Conservation (phyloP, 495 filamentous ascomycete species). For the Chaetomidium leptoderma region DNA sequence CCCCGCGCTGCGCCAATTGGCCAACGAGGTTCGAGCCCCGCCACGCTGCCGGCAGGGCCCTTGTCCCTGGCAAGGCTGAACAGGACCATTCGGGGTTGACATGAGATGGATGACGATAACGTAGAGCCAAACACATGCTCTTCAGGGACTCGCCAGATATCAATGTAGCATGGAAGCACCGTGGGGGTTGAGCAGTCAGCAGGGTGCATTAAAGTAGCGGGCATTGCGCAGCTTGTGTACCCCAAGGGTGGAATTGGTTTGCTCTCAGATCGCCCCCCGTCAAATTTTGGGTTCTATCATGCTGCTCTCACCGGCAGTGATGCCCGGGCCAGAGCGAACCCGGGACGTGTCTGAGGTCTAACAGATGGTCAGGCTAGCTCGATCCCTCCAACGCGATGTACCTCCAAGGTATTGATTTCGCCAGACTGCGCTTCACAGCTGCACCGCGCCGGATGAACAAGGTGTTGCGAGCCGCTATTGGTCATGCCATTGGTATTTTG, state of each 20-base stretch:
- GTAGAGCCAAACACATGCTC: too few relatives aligned
- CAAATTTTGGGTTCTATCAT: slow-evolving; percentile 5
- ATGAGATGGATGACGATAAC: too few relatives aligned
- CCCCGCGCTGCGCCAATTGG: slow-evolving; percentile 9
- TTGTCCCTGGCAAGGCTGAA: slow-evolving; percentile 9
- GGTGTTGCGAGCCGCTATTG: slow-evolving; percentile 20
- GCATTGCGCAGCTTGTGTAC: not conserved
- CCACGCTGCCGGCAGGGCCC: slow-evolving; percentile 5
- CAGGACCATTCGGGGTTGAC: too few relatives aligned
- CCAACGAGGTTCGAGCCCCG: not conserved
- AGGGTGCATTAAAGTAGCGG: not conserved
- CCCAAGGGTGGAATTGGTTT: not conserved
- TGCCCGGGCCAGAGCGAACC: not conserved
- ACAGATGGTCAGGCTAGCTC: not conserved
- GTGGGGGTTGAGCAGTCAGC: not conserved
- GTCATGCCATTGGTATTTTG: slow-evolving; percentile 41
- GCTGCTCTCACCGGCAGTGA: not conserved
- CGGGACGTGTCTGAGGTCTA: slow-evolving; percentile 5
- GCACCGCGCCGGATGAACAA: slow-evolving; percentile 17
- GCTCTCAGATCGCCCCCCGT: not conserved
- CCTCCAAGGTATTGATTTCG: not conserved
- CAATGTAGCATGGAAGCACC: not conserved
- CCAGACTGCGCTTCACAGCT: slow-evolving; percentile 14
- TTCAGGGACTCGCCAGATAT: too few relatives aligned
- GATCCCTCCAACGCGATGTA: not conserved